Conservation (phyloP, 148 eudicot genomes). For the Amaranthus palmeri region DNA sequence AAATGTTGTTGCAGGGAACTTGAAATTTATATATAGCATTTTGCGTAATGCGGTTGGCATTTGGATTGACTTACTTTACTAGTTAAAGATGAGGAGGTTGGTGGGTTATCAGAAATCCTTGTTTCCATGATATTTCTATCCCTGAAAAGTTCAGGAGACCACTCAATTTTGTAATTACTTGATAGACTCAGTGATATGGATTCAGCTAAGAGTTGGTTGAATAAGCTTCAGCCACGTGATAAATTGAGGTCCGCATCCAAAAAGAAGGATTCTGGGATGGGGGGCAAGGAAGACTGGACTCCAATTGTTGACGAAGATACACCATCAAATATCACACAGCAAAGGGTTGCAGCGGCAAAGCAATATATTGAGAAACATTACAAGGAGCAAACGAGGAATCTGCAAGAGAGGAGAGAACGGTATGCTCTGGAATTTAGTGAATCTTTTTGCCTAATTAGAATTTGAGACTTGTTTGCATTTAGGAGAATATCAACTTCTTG, state of each 20-base stretch:
- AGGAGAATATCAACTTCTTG: conserved; percentile 9
- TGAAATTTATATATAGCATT: neutral
- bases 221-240: conserved; percentile 81
- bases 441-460: neutral
- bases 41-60: conserved; percentile 11
- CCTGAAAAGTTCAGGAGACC: conserved; percentile 8
- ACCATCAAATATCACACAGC: conserved; percentile 70
- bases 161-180: conserved; percentile 13
- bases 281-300: conserved; percentile 47
- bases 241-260: conserved; percentile 56
- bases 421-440: conserved; percentile 26
- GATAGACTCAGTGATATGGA: conserved; percentile 47
- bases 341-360: conserved; percentile 92
- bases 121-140: neutral
- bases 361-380: conserved; percentile 97
- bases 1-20: conserved; percentile 24
- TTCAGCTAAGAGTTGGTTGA: conserved; percentile 92
- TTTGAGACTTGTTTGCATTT: neutral
- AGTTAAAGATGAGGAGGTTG: conserved; percentile 24
- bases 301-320: conserved; percentile 62
- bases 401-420: conserved; percentile 96
- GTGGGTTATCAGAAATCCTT: conserved; percentile 15
- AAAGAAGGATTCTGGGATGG: conserved; percentile 52
- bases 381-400: conserved; percentile 96
- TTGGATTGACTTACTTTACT: conserved; percentile 22